Evolutionary conservation across 2,329 filamentous ascomycete species (phyloP).

Genomic region (Juglanconis juglandina): DNA sequence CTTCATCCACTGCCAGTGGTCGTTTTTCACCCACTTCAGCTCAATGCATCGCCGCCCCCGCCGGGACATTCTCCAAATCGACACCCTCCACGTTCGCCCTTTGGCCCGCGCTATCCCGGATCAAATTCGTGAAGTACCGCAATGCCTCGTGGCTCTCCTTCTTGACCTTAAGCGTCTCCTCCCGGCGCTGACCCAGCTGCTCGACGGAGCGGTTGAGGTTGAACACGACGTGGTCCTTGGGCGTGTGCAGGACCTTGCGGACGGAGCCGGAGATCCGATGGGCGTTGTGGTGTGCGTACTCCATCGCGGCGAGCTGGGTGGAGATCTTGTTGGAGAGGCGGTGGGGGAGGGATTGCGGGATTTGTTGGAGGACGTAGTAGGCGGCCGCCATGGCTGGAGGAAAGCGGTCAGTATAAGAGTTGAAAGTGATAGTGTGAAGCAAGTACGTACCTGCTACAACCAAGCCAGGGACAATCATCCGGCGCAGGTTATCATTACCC

Average conservation of each 20-base stretch:
- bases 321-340: constrained; percentile 84
- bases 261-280: constrained; percentile 80
- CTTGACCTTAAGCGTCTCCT: constrained; percentile 78
- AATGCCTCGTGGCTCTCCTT: constrained; percentile 80
- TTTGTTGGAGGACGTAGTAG: constrained; percentile 79
- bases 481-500: constrained; percentile 75
- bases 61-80: constrained; percentile 52
- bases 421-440: constrained; percentile 4
- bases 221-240: constrained; percentile 80
- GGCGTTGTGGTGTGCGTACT: constrained; percentile 90
- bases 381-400: constrained; percentile 65
- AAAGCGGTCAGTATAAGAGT: constrained; percentile 29
- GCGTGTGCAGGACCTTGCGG: constrained; percentile 82
- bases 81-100: constrained; percentile 47
- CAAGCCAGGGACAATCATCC: constrained; percentile 76
- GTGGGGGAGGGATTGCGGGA: constrained; percentile 83
- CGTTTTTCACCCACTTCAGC: background rate
- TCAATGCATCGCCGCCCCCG: background rate
- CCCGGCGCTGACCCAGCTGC: constrained; percentile 71
- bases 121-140: constrained; percentile 87
- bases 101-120: constrained; percentile 59
- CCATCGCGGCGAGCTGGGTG: constrained; percentile 72
- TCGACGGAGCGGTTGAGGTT: constrained; percentile 82
- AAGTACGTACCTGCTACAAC: constrained; percentile 68
- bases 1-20: background rate